Evolutionary conservation across 1,284 basidiomycete species (phyloP).

Genomic region (Waitea zeae): DNA sequence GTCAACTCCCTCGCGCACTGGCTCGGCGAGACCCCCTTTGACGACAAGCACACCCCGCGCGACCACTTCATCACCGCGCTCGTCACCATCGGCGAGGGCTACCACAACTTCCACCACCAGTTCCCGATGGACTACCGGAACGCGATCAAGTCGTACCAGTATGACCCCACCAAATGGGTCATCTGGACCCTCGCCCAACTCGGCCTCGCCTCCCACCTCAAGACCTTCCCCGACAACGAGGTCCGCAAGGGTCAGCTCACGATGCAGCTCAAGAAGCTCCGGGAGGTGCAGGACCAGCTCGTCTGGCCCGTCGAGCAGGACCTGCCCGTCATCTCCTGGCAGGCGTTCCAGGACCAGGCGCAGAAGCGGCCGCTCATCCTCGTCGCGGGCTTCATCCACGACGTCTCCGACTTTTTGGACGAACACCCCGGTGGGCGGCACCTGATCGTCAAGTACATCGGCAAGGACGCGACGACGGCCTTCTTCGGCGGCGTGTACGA

Average conservation of each 20-base stretch:
- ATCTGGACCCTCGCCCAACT: constrained; percentile 49
- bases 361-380: constrained; percentile 65
- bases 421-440: constrained; percentile 80
- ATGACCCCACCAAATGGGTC: constrained; percentile 86
- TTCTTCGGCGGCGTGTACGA: constrained; percentile 94
- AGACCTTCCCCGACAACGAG: constrained; percentile 87
- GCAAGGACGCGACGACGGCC: constrained; percentile 76
- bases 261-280: constrained; percentile 79
- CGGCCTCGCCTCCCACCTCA: constrained; percentile 76
- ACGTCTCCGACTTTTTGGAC: constrained; percentile 72
- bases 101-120: constrained; percentile 95
- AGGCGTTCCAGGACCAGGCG: constrained; percentile 67
- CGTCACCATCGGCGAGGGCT: constrained; percentile 82
- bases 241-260: constrained; percentile 83
- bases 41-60: constrained; percentile 88
- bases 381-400: constrained; percentile 84
- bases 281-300: constrained; percentile 51
- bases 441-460: constrained; percentile 48
- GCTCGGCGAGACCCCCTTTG: constrained; percentile 84
- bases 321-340: constrained; percentile 75
- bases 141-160: constrained; percentile 86
- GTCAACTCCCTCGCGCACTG: constrained; percentile 93
- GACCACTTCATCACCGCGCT: constrained; percentile 82
- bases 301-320: constrained; percentile 69
- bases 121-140: constrained; percentile 93